Percentiles rank a stretch among this genome's conserved stretches.
Evolutionary conservation across 331 rosid species (phyloP).

Genomic region (Spiraea crenata): DNA sequence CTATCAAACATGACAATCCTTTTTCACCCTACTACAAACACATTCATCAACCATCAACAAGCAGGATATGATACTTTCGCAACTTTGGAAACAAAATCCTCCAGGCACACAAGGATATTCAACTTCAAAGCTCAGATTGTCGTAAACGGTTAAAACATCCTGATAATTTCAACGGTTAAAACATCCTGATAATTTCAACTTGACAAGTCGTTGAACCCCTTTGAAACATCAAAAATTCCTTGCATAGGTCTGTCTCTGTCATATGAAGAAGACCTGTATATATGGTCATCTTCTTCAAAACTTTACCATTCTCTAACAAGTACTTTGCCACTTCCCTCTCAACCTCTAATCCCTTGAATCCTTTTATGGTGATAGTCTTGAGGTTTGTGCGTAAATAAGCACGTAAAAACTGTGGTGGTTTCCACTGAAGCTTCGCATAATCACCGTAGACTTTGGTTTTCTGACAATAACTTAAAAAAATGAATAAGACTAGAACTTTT

Average conservation of each 20-base stretch:
- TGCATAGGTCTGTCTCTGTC: background rate
- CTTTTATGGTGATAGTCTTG: background rate
- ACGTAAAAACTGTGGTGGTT: background rate
- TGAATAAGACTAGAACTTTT: background rate
- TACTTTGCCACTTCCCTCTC: background rate
- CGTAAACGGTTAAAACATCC: too few relatives aligned
- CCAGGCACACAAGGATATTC: too few relatives aligned
- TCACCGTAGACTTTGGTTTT: background rate
- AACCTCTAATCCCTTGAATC: background rate
- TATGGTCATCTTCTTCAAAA: background rate
- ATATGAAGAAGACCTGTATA: background rate
- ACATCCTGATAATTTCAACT: background rate
- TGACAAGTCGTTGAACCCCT: conserved; percentile 2
- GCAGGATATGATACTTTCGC: too few relatives aligned
- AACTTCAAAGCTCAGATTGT: too few relatives aligned
- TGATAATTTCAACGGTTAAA: background rate
- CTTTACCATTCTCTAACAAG: background rate
- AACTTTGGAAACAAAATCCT: too few relatives aligned
- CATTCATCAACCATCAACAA: too few relatives aligned
- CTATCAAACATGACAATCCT: too few relatives aligned
- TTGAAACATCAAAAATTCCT: background rate
- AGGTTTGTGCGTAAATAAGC: background rate
- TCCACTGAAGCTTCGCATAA: background rate
- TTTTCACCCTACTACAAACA: too few relatives aligned
- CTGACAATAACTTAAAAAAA: background rate